These are phyloP conservation scores for Fomitiporia mediterranea DNA, from an alignment of 1,284 basidiomycete genomes.

Conservation along the genomic window DNA sequence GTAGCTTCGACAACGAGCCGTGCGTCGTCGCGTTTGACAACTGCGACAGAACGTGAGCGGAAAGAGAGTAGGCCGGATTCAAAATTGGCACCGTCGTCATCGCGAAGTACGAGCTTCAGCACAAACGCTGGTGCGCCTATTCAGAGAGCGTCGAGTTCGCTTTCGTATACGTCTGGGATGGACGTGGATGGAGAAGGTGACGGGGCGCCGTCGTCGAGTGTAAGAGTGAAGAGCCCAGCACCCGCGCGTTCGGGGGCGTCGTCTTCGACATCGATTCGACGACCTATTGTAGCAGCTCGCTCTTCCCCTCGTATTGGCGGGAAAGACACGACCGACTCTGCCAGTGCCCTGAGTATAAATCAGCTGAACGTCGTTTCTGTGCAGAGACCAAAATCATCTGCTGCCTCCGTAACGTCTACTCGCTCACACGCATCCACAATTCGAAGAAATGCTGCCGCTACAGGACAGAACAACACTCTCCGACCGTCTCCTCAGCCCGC, in stretches of 20 bases:
- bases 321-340: conserved; percentile 12
- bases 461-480: background rate
- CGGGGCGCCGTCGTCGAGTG: background rate
- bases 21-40: conserved; percentile 14
- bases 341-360: conserved; percentile 14
- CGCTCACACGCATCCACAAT: conserved; percentile 39
- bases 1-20: conserved; percentile 18
- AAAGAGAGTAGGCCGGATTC: conserved; percentile 47
- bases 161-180: conserved; percentile 15
- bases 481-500: conserved; percentile 19
- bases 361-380: conserved; percentile 21
- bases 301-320: background rate
- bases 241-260: background rate
- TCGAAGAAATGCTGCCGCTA: conserved; percentile 26
- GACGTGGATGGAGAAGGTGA: conserved; percentile 11
- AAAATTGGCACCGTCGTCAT: conserved; percentile 49
- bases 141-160: conserved; percentile 8
- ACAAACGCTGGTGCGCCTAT: too few species aligned
- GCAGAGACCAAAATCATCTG: conserved; percentile 32
- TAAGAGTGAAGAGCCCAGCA: background rate
- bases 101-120: conserved; percentile 5
- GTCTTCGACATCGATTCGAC: conserved; percentile 8
- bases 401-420: conserved; percentile 33
- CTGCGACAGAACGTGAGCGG: conserved; percentile 25
- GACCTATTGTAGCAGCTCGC: background rate